A percentile compares a stretch with the other conserved stretches of the same genome.
Evolutionary conservation across 495 filamentous ascomycete genomes (phyloP).

Genomic region (Lasiosphaeria miniovina): DNA sequence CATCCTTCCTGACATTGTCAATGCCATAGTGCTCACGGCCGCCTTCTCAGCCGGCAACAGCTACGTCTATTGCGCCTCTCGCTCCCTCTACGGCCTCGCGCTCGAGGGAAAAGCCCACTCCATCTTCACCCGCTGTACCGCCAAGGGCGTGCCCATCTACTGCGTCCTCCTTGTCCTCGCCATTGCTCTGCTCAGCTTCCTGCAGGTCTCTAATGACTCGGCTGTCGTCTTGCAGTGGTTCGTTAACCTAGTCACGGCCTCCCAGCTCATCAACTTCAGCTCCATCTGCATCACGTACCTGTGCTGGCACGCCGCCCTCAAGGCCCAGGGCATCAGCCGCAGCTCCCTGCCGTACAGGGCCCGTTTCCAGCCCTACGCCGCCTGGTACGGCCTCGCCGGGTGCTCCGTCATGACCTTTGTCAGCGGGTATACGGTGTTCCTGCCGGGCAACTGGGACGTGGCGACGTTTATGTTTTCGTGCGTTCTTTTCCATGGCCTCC

Average conservation of each 20-base stretch:
- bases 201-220: constrained; percentile 67
- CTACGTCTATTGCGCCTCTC: constrained; percentile 77
- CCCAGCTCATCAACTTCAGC: constrained; percentile 74
- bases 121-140: constrained; percentile 61
- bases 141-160: constrained; percentile 58
- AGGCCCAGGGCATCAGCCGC: constrained; percentile 65
- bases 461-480: constrained; percentile 74
- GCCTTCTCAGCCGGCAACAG: constrained; percentile 83
- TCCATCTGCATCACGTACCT: constrained; percentile 70
- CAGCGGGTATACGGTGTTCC: constrained; percentile 72
- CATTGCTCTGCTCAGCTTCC: constrained; percentile 65
- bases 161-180: constrained; percentile 59
- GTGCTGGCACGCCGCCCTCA: constrained; percentile 64
- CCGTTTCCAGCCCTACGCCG: constrained; percentile 65
- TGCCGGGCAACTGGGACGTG: constrained; percentile 63
- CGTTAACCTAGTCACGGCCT: constrained; percentile 66
- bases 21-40: constrained; percentile 70
- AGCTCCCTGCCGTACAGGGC: constrained; percentile 64
- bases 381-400: constrained; percentile 60
- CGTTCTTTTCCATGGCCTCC: constrained; percentile 22
- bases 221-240: constrained; percentile 74
- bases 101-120: constrained; percentile 64
- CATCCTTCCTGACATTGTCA: constrained; percentile 73
- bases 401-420: constrained; percentile 71
- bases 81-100: constrained; percentile 71